Conservation (phyloP, 2,329 filamentous ascomycete genomes). For the Colletotrichum simmondsii region DNA sequence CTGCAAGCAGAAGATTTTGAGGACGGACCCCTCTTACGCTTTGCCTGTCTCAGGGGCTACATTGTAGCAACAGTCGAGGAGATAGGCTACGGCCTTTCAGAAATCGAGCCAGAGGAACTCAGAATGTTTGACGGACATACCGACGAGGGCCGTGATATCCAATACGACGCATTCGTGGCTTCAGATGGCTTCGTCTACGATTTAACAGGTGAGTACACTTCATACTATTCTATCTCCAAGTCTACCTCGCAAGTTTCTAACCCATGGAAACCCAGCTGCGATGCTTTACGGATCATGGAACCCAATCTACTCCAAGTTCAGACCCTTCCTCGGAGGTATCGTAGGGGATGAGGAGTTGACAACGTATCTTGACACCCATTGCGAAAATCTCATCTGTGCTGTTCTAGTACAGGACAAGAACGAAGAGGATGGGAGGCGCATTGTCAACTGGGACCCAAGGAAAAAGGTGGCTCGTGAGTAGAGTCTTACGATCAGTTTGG, state of each 20-base stretch:
- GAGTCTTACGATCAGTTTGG: not conserved
- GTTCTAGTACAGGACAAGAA: not conserved
- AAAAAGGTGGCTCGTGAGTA: constrained; percentile 6
- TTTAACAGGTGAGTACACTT: constrained; percentile 24
- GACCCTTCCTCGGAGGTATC: not conserved
- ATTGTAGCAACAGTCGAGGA: not conserved
- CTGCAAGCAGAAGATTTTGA: not conserved
- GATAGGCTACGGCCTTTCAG: not conserved
- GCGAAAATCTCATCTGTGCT: not conserved
- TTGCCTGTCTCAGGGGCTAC: constrained; percentile 5
- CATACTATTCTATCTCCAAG: no score
- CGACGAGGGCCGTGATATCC: not conserved
- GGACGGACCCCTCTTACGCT: not conserved
- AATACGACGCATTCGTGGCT: constrained; percentile 15
- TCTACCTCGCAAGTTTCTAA: not conserved
- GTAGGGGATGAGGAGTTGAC: not conserved
- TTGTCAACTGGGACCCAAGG: not conserved
- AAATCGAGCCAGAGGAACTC: not conserved
- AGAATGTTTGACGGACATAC: not conserved
- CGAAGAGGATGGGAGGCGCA: not conserved
- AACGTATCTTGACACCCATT: not conserved
- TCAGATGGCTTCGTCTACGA: constrained; percentile 28
- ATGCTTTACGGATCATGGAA: not conserved
- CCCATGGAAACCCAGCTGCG: not conserved
- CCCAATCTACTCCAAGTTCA: not conserved